phyloP scores from a whole-genome alignment of 495 filamentous ascomycete genomes.

The Annulohypoxylon nitens region DNA sequence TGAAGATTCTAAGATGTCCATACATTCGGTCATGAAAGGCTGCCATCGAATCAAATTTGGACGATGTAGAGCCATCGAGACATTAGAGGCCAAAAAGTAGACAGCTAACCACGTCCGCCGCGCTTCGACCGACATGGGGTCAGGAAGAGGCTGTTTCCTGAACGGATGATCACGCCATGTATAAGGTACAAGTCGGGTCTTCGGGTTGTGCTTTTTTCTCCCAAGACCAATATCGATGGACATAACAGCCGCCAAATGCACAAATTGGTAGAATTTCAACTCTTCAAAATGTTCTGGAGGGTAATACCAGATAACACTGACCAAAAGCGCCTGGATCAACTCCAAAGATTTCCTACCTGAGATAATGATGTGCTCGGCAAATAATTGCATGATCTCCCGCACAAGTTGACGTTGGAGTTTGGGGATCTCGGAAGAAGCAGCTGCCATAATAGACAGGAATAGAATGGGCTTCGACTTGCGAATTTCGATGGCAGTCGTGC shows the following conservation, averaged over 20 bases:
- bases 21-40: slow-evolving; percentile 85
- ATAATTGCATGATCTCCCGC: slow-evolving; percentile 76
- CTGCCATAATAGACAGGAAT: slow-evolving; percentile 83
- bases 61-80: slow-evolving; percentile 82
- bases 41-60: slow-evolving; percentile 86
- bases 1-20: slow-evolving; percentile 78
- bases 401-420: slow-evolving; percentile 71
- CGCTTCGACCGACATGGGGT: slow-evolving; percentile 77
- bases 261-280: slow-evolving; percentile 90
- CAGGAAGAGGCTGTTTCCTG: slow-evolving; percentile 62
- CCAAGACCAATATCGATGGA: slow-evolving; percentile 90
- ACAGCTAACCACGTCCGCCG: slow-evolving; percentile 84
- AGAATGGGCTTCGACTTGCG: slow-evolving; percentile 80
- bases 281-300: slow-evolving; percentile 87
- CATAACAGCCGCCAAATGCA: slow-evolving; percentile 86
- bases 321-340: slow-evolving; percentile 82
- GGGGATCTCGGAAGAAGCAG: slow-evolving; percentile 72
- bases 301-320: slow-evolving; percentile 83
- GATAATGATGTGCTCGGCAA: slow-evolving; percentile 80
- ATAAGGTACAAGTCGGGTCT: slow-evolving; percentile 54
- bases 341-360: slow-evolving; percentile 88
- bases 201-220: slow-evolving; percentile 61
- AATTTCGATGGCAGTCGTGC: slow-evolving; percentile 74
- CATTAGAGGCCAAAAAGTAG: slow-evolving; percentile 81
- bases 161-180: slow-evolving; percentile 64